Conservation (phyloP, 2,329 filamentous ascomycete species). For the Didymella glomerata region DNA sequence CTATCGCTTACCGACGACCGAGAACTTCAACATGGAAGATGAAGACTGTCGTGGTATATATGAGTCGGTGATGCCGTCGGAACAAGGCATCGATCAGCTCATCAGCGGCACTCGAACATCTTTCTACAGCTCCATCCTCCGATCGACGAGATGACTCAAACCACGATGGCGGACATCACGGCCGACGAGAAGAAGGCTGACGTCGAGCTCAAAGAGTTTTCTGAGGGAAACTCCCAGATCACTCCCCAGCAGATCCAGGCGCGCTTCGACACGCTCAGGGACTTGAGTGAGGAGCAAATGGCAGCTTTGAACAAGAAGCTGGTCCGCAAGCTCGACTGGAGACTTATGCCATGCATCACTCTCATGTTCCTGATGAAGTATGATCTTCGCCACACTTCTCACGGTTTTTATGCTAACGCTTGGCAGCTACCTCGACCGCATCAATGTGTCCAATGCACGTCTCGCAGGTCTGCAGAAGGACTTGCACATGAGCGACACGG, state of each 20-base stretch:
- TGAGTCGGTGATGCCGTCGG: not conserved
- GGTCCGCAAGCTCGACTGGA: conserved; percentile 37
- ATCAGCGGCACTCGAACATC: not conserved
- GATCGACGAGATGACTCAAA: not conserved
- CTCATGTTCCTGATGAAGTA: conserved; percentile 48
- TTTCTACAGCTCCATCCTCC: not conserved
- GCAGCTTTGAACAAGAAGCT: conserved; percentile 36
- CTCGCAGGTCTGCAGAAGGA: conserved; percentile 52
- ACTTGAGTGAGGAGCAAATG: conserved; percentile 39
- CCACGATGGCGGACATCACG: conserved; percentile 25
- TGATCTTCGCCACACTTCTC: not conserved
- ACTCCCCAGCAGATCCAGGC: conserved; percentile 41
- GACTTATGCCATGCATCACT: conserved; percentile 41
- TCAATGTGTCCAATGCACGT: conserved; percentile 54
- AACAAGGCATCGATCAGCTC: conserved; percentile 1
- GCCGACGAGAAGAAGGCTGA: conserved; percentile 26
- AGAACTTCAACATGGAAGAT: conserved; percentile 3
- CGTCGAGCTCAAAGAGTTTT: conserved; percentile 30
- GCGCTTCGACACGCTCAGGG: conserved; percentile 36
- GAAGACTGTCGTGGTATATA: conserved; percentile 13
- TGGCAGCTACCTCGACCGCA: conserved; percentile 53
- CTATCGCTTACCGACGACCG: conserved; percentile 10
- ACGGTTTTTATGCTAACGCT: not conserved
- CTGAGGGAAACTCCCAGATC: conserved; percentile 23
- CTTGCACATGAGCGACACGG: conserved; percentile 38